These are phyloP conservation scores for Anthoceros angustus DNA, from an alignment of 225 moss, liverwort and hornwort species.

Conservation along the genomic window DNA sequence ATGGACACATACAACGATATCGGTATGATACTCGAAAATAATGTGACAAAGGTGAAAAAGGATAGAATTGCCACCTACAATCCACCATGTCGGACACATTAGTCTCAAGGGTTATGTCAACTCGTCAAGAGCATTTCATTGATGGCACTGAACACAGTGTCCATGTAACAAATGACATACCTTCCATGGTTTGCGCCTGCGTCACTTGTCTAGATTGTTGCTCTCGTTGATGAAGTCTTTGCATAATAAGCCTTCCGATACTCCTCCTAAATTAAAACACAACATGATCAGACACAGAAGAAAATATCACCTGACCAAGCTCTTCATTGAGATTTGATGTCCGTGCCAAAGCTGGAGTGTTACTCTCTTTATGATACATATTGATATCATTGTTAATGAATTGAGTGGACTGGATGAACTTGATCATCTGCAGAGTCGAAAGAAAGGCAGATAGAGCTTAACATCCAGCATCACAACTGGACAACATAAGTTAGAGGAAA, in stretches of 20 bases:
- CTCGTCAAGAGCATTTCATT: not conserved
- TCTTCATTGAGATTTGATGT: slow-evolving; percentile 96
- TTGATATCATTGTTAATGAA: slow-evolving; percentile 74
- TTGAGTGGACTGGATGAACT: slow-evolving; percentile 79
- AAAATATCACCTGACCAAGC: slow-evolving; percentile 58
- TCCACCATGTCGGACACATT: not conserved
- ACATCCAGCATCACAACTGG: not conserved
- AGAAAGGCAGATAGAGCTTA: slow-evolving; percentile 7
- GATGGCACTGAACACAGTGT: not conserved
- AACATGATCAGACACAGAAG: not conserved
- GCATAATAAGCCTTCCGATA: too few species aligned
- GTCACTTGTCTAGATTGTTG: too few species aligned
- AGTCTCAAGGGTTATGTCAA: not conserved
- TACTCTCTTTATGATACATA: slow-evolving; percentile 75
- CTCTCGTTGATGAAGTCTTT: too few species aligned
- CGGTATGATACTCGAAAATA: slow-evolving; percentile 84
- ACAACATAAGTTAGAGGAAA: not conserved
- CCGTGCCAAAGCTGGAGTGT: slow-evolving; percentile 77
- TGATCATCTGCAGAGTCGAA: slow-evolving; percentile 55
- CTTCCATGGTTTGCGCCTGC: too few species aligned
- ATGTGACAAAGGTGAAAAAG: slow-evolving; percentile 75
- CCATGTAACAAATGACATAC: too few species aligned
- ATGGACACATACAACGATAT: slow-evolving; percentile 92
- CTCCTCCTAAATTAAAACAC: too few species aligned
- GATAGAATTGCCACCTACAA: slow-evolving; percentile 57